Evolutionary conservation across 2,329 filamentous ascomycete genomes (phyloP).

Genomic region (Fusarium fracticaudum): DNA sequence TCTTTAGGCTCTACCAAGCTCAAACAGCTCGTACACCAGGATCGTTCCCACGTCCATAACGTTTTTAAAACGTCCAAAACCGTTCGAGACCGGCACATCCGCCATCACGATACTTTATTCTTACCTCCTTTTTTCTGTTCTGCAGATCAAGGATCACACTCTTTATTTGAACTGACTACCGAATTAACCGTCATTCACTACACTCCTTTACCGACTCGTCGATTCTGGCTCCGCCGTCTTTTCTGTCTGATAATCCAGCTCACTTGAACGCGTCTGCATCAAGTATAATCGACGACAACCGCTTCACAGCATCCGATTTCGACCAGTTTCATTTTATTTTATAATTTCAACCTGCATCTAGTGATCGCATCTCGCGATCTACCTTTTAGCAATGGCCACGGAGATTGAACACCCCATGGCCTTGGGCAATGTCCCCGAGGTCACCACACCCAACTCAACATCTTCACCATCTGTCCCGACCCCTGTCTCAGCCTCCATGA

Average conservation of each 20-base stretch:
- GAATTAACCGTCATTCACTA: constrained; percentile 35
- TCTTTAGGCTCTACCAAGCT: constrained; percentile 48
- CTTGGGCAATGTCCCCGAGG: constrained; percentile 39
- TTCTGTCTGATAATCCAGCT: constrained; percentile 17
- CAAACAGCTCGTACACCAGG: constrained; percentile 41
- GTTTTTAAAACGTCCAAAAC: constrained; percentile 31
- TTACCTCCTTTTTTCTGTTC: constrained; percentile 29
- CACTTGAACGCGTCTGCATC: constrained; percentile 26
- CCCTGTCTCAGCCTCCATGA: constrained; percentile 49
- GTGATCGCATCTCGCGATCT: constrained; percentile 35
- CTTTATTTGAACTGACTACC: constrained; percentile 38
- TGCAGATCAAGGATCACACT: constrained; percentile 47
- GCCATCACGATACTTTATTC: constrained; percentile 33
- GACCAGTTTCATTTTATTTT: constrained; percentile 23
- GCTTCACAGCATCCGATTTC: constrained; percentile 20
- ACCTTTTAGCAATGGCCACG: constrained; percentile 48
- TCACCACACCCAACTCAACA: constrained; percentile 40
- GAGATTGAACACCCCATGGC: constrained; percentile 52
- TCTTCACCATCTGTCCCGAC: constrained; percentile 37
- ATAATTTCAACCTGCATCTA: constrained; percentile 23
- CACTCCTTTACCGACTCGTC: constrained; percentile 33
- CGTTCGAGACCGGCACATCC: constrained; percentile 35
- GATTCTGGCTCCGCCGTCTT: constrained; percentile 16
- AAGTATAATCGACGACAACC: constrained; percentile 32
- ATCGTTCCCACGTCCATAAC: constrained; percentile 28